A percentile compares a stretch with the other conserved stretches of the same genome.
phyloP scores from a whole-genome alignment of 2,329 filamentous ascomycete genomes.

The Colletotrichum euphorbiae region DNA sequence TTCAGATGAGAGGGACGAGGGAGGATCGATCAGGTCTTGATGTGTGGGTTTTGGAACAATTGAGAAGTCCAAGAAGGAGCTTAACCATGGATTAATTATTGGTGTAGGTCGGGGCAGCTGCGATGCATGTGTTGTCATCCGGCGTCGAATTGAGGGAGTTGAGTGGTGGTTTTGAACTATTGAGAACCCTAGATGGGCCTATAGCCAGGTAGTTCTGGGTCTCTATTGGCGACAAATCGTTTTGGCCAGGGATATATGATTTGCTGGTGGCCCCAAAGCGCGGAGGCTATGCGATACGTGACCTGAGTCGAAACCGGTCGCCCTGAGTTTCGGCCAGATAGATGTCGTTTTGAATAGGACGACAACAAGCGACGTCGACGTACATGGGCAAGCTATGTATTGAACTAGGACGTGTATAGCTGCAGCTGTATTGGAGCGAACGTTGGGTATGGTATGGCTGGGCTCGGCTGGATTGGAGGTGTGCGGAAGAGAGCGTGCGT shows the following conservation, averaged over 20 bases:
- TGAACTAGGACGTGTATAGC: not conserved
- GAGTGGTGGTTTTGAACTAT: constrained; percentile 3
- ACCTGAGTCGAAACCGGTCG: constrained; percentile 12
- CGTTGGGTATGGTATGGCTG: constrained; percentile 9
- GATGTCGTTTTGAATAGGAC: constrained; percentile 14
- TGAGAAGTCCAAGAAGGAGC: constrained; percentile 4
- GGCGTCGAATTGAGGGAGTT: constrained; percentile 3
- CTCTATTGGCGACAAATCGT: constrained; percentile 8
- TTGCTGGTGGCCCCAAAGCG: constrained; percentile 22
- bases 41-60: constrained; percentile 34
- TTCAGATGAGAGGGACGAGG: constrained; percentile 29
- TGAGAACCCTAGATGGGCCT: constrained; percentile 24
- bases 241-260: constrained; percentile 10
- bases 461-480: constrained; percentile 7
- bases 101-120: constrained; percentile 21
- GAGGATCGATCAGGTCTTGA: constrained; percentile 20
- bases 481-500: too few species aligned
- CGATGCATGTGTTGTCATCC: constrained; percentile 29
- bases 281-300: constrained; percentile 19
- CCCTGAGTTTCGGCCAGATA: constrained; percentile 19
- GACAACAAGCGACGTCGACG: constrained; percentile 10
- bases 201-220: constrained; percentile 13
- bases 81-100: constrained; percentile 3
- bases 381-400: constrained; percentile 10
- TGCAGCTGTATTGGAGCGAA: not conserved